These are phyloP conservation scores for Coniochaeta sp. DNA, from an alignment of 2,329 filamentous ascomycete species.

Conservation along the genomic window DNA sequence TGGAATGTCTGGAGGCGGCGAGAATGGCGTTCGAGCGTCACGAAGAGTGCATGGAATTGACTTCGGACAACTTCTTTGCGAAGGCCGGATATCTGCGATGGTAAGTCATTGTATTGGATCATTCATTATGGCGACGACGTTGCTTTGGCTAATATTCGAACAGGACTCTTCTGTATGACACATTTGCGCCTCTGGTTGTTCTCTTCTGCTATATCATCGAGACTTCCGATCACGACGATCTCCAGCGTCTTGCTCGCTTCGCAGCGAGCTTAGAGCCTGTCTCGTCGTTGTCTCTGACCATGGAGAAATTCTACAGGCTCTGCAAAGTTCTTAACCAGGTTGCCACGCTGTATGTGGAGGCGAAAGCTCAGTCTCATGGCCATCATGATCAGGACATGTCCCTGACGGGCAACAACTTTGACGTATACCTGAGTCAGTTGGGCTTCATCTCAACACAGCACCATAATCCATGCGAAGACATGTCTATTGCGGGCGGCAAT, in stretches of 20 bases:
- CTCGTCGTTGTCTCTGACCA: conserved; percentile 45
- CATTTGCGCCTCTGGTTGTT: conserved; percentile 52
- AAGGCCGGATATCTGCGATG: conserved; percentile 44
- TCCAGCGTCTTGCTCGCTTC: conserved; percentile 48
- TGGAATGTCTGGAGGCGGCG: conserved; percentile 42
- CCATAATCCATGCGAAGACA: conserved; percentile 3
- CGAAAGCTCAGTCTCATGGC: conserved; percentile 35
- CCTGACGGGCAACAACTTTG: conserved; percentile 51
- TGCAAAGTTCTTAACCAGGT: conserved; percentile 55
- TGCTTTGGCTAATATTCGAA: neutral
- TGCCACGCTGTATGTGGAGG: conserved; percentile 53
- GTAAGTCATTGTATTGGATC: conserved; percentile 21
- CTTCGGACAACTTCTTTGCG: conserved; percentile 29
- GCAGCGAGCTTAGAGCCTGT: conserved; percentile 45
- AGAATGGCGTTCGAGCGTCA: conserved; percentile 38
- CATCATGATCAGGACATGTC: conserved; percentile 35
- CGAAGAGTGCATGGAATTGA: conserved; percentile 34
- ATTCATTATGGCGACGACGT: neutral
- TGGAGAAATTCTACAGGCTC: conserved; percentile 53
- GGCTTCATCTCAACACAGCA: conserved; percentile 45
- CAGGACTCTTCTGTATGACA: conserved; percentile 47
- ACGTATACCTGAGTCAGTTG: conserved; percentile 56
- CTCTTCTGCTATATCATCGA: conserved; percentile 52
- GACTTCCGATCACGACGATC: conserved; percentile 42
- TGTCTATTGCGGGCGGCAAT: conserved; percentile 5